Conservation (phyloP, 352 stramenopile genomes). For the Phytophthora sojae region DNA sequence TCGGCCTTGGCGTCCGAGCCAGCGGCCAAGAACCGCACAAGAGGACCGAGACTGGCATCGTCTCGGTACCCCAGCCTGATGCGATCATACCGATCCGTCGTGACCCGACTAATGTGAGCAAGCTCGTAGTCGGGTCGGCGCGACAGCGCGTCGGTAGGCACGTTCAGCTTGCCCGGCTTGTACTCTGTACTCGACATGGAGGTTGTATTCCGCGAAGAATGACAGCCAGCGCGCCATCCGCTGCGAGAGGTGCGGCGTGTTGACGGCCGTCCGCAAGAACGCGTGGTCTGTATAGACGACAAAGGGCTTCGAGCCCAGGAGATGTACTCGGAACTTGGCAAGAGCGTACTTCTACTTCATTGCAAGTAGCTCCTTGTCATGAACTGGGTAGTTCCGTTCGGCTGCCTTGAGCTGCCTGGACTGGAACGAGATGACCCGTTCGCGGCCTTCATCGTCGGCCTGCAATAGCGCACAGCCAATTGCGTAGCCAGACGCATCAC, state of each 20-base stretch:
- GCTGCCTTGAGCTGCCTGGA: background rate
- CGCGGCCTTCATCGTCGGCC: background rate
- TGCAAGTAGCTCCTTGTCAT: constrained; percentile 1
- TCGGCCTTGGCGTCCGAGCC: background rate
- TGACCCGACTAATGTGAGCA: constrained; percentile 1
- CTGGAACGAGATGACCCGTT: background rate
- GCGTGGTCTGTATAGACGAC: background rate
- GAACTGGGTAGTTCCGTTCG: background rate
- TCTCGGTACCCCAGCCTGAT: constrained; percentile 5
- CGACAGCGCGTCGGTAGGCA: background rate
- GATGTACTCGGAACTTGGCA: constrained; percentile 2
- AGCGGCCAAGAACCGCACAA: constrained; percentile 1
- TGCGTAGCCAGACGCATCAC: background rate
- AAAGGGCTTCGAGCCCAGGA: background rate
- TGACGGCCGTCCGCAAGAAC: background rate
- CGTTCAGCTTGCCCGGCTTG: constrained; percentile 6
- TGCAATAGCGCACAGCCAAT: background rate
- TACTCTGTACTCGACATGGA: constrained; percentile 30
- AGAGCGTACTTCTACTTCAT: constrained; percentile 2
- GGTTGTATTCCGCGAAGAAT: constrained; percentile 33
- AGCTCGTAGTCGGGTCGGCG: background rate
- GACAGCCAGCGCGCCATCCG: constrained; percentile 25
- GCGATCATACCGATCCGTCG: constrained; percentile 7
- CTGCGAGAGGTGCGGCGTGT: background rate
- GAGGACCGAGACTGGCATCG: background rate